Percentiles rank a stretch among this genome's conserved stretches.
Evolutionary conservation across 306 rosid species (phyloP).

Genomic region (Bauhinia variegata): DNA sequence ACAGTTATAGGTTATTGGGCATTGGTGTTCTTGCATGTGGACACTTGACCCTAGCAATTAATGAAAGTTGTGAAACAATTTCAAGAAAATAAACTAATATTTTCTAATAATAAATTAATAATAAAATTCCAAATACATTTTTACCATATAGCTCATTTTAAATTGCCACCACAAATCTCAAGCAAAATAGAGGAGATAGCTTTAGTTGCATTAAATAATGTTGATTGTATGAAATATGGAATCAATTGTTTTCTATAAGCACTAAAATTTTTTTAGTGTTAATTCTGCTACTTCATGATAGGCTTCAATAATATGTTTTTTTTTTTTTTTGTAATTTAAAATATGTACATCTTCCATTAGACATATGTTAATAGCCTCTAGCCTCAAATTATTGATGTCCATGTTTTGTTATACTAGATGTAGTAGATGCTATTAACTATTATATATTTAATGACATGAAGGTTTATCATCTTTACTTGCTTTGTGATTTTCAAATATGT

Average conservation of each 20-base stretch:
- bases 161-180: not conserved
- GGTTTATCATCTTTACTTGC: slow-evolving; percentile 59
- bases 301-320: too few species aligned
- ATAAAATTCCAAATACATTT: too few species aligned
- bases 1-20: too few species aligned
- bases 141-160: too few species aligned
- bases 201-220: not conserved
- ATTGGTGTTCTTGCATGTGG: too few species aligned
- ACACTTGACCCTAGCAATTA: too few species aligned
- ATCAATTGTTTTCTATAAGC: slow-evolving; percentile 2
- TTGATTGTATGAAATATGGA: slow-evolving; percentile 18
- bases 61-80: too few species aligned
- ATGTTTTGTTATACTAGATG: slow-evolving; percentile 81
- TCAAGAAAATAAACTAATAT: too few species aligned
- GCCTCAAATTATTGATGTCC: slow-evolving; percentile 31
- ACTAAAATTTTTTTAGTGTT: slow-evolving; percentile 10
- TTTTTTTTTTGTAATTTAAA: too few species aligned
- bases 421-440: slow-evolving; percentile 88
- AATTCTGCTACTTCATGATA: slow-evolving; percentile 20
- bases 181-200: not conserved
- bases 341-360: too few species aligned
- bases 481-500: not conserved
- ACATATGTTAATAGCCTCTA: slow-evolving; percentile 16
- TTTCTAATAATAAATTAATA: too few species aligned
- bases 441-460: slow-evolving; percentile 72